These are phyloP conservation scores for Fusarium ramigenum DNA, from an alignment of 2,329 filamentous ascomycete genomes.

Conservation along the genomic window DNA sequence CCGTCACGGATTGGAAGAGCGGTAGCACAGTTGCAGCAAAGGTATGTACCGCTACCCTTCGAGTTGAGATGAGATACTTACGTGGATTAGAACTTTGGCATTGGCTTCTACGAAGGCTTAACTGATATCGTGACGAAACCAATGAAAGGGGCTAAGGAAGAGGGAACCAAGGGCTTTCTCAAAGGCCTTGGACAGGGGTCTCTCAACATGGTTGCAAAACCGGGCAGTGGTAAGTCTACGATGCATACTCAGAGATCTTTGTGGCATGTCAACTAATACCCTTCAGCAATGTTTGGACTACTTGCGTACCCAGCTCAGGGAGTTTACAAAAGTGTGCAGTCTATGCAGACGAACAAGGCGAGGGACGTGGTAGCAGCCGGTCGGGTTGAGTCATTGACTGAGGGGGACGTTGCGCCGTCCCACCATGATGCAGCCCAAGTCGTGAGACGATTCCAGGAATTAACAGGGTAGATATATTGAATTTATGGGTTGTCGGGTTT, in stretches of 20 bases:
- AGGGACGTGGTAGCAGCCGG: background rate
- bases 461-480: background rate
- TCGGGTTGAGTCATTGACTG: background rate
- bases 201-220: background rate
- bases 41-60: background rate
- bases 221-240: background rate
- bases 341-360: background rate
- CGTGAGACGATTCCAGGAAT: background rate
- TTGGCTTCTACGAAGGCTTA: background rate
- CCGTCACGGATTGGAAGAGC: background rate
- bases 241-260: too few species aligned
- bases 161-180: background rate
- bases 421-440: background rate
- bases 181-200: background rate
- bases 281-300: background rate
- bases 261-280: background rate
- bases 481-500: too few species aligned
- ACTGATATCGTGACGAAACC: background rate
- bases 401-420: too few species aligned
- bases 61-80: background rate
- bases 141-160: background rate
- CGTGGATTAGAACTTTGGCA: background rate
- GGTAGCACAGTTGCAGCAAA: background rate
- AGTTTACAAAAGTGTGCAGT: background rate
- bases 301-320: background rate